These are phyloP conservation scores for Leptographium radiaticola DNA, from an alignment of 2,329 filamentous ascomycete species.

Conservation along the genomic window DNA sequence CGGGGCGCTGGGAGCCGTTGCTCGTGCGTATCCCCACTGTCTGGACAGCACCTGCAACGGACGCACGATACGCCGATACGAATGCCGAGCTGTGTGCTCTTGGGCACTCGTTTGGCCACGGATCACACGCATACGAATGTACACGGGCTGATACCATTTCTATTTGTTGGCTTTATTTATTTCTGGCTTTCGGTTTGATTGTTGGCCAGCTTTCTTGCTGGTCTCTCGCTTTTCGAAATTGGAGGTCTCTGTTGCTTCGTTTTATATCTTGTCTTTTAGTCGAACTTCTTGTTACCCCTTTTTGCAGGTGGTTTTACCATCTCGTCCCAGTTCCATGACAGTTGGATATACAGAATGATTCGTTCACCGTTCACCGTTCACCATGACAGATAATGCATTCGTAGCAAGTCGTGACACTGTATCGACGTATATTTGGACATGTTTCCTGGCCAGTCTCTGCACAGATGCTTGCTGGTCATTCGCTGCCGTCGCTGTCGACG, in stretches of 20 bases:
- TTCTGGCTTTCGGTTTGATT: background rate
- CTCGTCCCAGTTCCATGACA: too few species aligned
- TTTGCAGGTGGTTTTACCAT: too few species aligned
- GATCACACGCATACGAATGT: background rate
- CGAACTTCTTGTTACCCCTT: too few species aligned
- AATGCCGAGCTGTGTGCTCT: background rate
- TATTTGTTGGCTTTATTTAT: background rate
- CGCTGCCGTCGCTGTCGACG: slow-evolving; percentile 48
- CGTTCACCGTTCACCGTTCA: too few species aligned
- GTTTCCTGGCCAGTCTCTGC: background rate
- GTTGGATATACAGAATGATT: too few species aligned
- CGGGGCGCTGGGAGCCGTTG: too few species aligned
- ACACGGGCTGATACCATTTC: slow-evolving; percentile 1
- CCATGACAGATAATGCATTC: too few species aligned
- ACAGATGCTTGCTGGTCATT: slow-evolving; percentile 13
- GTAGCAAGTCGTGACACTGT: too few species aligned
- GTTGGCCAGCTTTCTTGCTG: background rate
- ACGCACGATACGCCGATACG: background rate
- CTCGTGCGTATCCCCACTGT: too few species aligned
- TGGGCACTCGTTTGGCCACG: background rate
- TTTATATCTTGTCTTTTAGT: too few species aligned
- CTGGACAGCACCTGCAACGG: background rate
- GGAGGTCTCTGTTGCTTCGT: too few species aligned
- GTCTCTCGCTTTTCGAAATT: background rate
- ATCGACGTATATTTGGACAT: background rate